Conservation (phyloP, 345 rosid genomes). For the Cardamine resedifolia region DNA sequence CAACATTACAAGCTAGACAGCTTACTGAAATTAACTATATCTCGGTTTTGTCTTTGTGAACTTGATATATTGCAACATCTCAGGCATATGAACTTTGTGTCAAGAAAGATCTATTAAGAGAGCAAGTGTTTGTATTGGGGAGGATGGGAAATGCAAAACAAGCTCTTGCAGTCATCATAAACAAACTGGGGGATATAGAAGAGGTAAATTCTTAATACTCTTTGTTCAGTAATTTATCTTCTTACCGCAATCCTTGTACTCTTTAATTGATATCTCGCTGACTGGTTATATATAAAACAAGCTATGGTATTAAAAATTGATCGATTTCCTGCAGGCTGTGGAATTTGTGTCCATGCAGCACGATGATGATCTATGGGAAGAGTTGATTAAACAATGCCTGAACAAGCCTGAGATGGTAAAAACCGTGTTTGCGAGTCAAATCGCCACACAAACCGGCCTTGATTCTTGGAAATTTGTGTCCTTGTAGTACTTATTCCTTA, state of each 20-base stretch:
- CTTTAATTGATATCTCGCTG: conserved; percentile 20
- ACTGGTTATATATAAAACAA: not conserved
- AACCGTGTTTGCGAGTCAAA: not conserved
- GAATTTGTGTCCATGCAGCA: conserved; percentile 97
- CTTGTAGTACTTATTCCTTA: not conserved
- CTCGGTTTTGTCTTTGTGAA: conserved; percentile 5
- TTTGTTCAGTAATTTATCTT: conserved; percentile 8
- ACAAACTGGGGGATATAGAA: conserved; percentile 89
- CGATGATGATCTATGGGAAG: conserved; percentile 99
- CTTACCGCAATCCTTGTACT: not conserved
- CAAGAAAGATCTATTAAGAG: conserved; percentile 72
- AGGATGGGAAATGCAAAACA: conserved; percentile 96
- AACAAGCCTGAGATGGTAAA: conserved; percentile 96
- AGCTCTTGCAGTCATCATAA: conserved; percentile 90
- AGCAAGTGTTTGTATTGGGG: conserved; percentile 96
- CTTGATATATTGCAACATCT: conserved; percentile 37
- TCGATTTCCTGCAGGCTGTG: conserved; percentile 74
- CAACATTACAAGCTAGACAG: conserved; percentile 30
- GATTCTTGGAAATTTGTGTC: conserved; percentile 11
- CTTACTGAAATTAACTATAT: conserved; percentile 18
- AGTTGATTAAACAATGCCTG: conserved; percentile 88
- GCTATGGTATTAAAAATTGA: conserved; percentile 6
- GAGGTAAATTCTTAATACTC: conserved; percentile 54
- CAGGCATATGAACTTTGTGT: conserved; percentile 93
- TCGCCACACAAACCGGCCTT: not conserved